These are phyloP conservation scores for Favolaschia claudopus DNA, from an alignment of 768 basidiomycete species.

Conservation along the genomic window DNA sequence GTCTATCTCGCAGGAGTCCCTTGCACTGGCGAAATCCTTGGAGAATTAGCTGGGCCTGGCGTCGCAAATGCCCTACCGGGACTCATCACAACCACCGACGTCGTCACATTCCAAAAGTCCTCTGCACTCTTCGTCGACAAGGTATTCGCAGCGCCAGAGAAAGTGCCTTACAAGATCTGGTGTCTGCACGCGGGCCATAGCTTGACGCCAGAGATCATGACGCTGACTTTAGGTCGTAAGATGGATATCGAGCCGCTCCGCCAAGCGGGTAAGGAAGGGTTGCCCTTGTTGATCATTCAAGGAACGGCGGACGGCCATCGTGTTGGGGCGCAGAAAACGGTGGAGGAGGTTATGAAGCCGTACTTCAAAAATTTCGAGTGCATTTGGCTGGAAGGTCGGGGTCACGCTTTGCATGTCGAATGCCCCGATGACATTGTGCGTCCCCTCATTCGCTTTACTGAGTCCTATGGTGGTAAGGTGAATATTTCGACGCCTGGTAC, in stretches of 20 bases:
- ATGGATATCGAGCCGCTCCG: conserved; percentile 36
- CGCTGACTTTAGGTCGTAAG: conserved; percentile 28
- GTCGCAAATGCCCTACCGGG: conserved; percentile 29
- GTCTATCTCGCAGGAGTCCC: conserved; percentile 37
- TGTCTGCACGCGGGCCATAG: conserved; percentile 33
- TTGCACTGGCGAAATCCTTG: conserved; percentile 31
- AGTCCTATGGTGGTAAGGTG: conserved; percentile 3
- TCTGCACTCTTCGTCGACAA: conserved; percentile 36
- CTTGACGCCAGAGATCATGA: conserved; percentile 23
- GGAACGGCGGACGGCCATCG: conserved; percentile 35
- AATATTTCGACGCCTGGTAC: too few relatives aligned
- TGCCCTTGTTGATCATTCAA: conserved; percentile 34
- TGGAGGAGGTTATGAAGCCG: conserved; percentile 33
- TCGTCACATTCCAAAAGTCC: conserved; percentile 22
- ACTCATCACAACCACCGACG: conserved; percentile 30
- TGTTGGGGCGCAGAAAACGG: conserved; percentile 25
- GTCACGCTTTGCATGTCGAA: conserved; percentile 42
- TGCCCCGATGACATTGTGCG: conserved; percentile 34
- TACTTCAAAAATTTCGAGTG: conserved; percentile 42
- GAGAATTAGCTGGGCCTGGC: conserved; percentile 28
- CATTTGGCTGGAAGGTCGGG: conserved; percentile 34
- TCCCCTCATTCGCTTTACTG: not conserved
- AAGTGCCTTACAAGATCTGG: conserved; percentile 32
- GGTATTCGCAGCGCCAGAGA: conserved; percentile 33
- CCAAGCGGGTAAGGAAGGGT: conserved; percentile 30